Base-by-base conservation (phyloP, 352 stramenopile species). In the Plasmopara halstedii region DNA sequence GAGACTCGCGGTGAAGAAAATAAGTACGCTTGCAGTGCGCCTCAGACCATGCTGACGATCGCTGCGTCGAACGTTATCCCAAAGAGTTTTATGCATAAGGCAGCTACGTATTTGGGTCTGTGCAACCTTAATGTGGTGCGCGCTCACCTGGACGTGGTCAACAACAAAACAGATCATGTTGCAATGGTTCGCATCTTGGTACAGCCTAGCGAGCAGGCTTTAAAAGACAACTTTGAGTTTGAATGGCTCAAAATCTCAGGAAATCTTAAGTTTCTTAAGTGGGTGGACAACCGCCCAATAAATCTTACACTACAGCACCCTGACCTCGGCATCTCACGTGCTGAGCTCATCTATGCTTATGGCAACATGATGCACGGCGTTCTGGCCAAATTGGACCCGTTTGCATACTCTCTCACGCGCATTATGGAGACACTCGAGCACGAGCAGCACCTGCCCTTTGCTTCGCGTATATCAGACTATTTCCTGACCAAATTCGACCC, bases 261-360 rank as follows among this genome's bases (percentile, higher is more conserved):
- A 21, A 85, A 97, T 56, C 68, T 97, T 50, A 90, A 96, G 60
- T 84, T 82, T 56, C 66, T 90, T 52, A 92, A 90, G 63, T 91
- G 77, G 76, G 52, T 90, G 21, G 82, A 93, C 45, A 74, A 90
- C 56, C 78, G 81, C n/a, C 74, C 78, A 14, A 49, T 94, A 42
- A 64, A 73, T 32, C 58, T 95, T 14, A 82, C 79, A 40, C 68
- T 87, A 48, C 77, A 91, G 56, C 62, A 89, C 62, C 89, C 95
- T 47, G 81, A 95, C 21, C 54, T 99, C 32, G 90, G 93, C 20
- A 70, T 98, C 33, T 83, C 73, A 26, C 83, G 88, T 22, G 84
- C 88, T 19, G 94, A 99, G 58, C 84, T 98, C 54, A 97, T 98
- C 58, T 96, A 95, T 42, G 89, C 87, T 13, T 96, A 98, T 70